These are phyloP conservation scores for Ceratocystis destructans DNA, from an alignment of 2,329 filamentous ascomycete species.

Conservation along the genomic window DNA sequence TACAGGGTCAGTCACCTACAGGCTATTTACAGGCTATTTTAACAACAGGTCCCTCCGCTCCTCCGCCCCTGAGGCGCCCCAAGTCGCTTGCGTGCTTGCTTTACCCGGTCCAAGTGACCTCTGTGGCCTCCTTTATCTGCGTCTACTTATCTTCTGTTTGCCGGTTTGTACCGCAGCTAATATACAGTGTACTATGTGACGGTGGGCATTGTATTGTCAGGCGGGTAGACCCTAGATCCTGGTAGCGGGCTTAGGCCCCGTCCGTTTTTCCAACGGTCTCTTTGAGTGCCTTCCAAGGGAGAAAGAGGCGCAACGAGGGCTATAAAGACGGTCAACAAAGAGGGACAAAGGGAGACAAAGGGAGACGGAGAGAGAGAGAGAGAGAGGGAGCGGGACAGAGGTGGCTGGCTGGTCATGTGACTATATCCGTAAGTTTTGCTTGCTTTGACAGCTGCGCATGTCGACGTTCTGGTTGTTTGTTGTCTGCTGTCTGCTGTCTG, in stretches of 20 bases:
- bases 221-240: conserved; percentile 3
- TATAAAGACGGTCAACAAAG: neutral
- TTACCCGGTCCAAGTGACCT: neutral
- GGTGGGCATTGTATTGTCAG: no score
- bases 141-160: neutral
- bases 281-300: neutral
- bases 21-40: no score
- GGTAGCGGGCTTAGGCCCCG: neutral
- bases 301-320: neutral
- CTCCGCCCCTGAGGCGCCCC: neutral
- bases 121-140: neutral
- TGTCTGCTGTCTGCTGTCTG: neutral
- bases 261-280: neutral
- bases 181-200: neutral
- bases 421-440: neutral
- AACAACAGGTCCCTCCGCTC: no score
- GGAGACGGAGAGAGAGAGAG: no score
- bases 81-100: neutral
- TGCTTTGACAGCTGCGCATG: neutral
- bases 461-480: neutral
- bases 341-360: neutral
- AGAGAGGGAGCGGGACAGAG: neutral
- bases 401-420: neutral
- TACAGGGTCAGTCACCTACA: neutral
- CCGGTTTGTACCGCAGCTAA: neutral